These are phyloP conservation scores for Colletotrichum tropicicola DNA, from an alignment of 2,329 filamentous ascomycete genomes.

Conservation along the genomic window DNA sequence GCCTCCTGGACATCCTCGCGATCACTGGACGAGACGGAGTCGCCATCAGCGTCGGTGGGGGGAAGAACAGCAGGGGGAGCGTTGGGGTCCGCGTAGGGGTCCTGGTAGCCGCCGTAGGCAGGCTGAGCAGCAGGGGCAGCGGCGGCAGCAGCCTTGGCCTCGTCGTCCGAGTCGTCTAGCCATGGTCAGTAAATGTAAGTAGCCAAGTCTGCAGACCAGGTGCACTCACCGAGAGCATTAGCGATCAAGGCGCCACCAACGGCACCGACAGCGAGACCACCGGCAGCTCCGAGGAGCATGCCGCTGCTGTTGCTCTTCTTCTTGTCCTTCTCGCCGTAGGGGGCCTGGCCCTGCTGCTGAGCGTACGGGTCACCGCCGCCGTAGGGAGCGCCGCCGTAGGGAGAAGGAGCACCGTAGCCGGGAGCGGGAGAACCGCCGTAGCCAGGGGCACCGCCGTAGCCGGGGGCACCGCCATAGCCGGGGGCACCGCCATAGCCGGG, in stretches of 20 bases:
- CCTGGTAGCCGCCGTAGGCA: constrained; percentile 30
- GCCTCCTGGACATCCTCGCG: constrained; percentile 52
- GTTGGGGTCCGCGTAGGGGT: constrained; percentile 30
- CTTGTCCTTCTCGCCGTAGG: constrained; percentile 37
- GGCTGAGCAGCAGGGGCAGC: constrained; percentile 15
- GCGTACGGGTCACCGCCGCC: constrained; percentile 32
- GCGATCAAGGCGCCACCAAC: constrained; percentile 67
- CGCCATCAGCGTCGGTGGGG: constrained; percentile 48
- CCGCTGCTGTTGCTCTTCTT: constrained; percentile 59
- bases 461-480: constrained; percentile 14
- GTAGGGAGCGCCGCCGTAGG: constrained; percentile 22
- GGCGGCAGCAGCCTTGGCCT: constrained; percentile 28
- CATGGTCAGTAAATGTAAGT: neutral
- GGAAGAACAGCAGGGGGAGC: constrained; percentile 47
- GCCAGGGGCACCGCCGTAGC: constrained; percentile 5
- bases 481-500: constrained; percentile 20
- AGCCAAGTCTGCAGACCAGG: neutral
- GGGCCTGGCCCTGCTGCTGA: constrained; percentile 22
- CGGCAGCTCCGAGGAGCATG: constrained; percentile 66
- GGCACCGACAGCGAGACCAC: constrained; percentile 65
- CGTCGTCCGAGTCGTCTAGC: constrained; percentile 27
- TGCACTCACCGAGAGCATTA: constrained; percentile 60
- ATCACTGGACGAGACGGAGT: constrained; percentile 52
- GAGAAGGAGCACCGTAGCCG: constrained; percentile 19
- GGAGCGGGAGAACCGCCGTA: constrained; percentile 14